phyloP scores from a whole-genome alignment of 352 stramenopile genomes.

The Phytophthora multivora region DNA sequence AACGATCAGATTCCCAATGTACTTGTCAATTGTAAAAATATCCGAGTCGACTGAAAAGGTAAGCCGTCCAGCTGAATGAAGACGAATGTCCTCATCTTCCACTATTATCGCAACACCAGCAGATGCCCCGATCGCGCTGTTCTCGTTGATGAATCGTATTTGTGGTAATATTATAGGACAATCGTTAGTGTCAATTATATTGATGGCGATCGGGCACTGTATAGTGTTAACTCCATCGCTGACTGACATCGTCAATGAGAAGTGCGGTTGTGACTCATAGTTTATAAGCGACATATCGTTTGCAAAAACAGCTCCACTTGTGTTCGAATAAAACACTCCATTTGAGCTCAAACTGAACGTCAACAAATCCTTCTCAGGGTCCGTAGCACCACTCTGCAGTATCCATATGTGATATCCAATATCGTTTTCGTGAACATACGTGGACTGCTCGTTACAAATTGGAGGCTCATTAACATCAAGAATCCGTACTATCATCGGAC shows the following conservation, averaged over 20 bases:
- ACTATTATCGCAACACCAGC: conserved; percentile 31
- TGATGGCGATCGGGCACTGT: conserved; percentile 32
- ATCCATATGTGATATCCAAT: conserved; percentile 23
- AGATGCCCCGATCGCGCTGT: conserved; percentile 32
- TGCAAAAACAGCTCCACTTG: conserved; percentile 25
- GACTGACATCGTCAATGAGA: conserved; percentile 12
- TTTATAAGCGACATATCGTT: conserved; percentile 20
- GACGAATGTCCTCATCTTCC: conserved; percentile 27
- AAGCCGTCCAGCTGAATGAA: conserved; percentile 11
- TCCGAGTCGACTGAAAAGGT: conserved; percentile 21
- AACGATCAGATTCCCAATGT: conserved; percentile 10
- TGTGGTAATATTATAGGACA: conserved; percentile 43
- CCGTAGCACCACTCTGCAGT: conserved; percentile 15
- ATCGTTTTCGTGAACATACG: conserved; percentile 41
- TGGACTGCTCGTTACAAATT: conserved; percentile 25
- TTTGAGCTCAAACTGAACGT: conserved; percentile 14
- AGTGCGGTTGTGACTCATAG: conserved; percentile 22
- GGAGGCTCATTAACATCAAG: conserved; percentile 60
- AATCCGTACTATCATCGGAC: conserved; percentile 38
- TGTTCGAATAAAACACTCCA: conserved; percentile 20
- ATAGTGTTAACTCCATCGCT: conserved; percentile 33
- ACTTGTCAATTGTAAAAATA: conserved; percentile 24
- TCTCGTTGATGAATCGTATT: conserved; percentile 42
- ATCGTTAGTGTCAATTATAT: conserved; percentile 55
- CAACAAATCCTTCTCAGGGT: conserved; percentile 20